Percentiles rank a stretch among this genome's conserved stretches.
These are phyloP conservation scores for Aureobasidium sp. DNA, from an alignment of 2,329 filamentous ascomycete genomes.

Conservation along the genomic window DNA sequence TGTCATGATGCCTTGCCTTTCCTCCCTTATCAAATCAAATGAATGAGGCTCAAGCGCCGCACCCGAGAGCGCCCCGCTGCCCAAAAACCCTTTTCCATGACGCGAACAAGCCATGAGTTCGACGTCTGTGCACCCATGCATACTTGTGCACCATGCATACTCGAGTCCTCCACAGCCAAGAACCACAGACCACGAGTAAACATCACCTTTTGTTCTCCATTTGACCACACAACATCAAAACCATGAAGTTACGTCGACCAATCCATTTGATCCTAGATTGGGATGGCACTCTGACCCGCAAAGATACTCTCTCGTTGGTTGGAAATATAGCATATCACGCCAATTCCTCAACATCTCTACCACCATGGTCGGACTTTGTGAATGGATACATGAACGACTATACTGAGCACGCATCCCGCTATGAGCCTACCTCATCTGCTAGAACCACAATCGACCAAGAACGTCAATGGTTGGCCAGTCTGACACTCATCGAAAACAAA, in stretches of 20 bases:
- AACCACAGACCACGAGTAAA: too few relatives aligned
- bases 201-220: too few relatives aligned
- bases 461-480: slow-evolving; percentile 27
- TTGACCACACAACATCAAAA: background rate
- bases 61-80: background rate
- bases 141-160: background rate
- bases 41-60: background rate
- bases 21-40: background rate
- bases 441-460: slow-evolving; percentile 28
- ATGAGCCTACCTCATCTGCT: slow-evolving; percentile 20
- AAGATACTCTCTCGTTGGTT: slow-evolving; percentile 37
- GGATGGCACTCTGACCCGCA: slow-evolving; percentile 38
- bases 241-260: background rate
- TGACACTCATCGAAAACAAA: slow-evolving; percentile 30
- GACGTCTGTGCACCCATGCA: background rate
- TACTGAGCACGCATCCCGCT: slow-evolving; percentile 22
- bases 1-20: background rate
- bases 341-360: background rate
- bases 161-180: background rate
- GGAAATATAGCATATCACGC: slow-evolving; percentile 26
- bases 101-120: background rate
- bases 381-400: slow-evolving; percentile 35
- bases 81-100: background rate
- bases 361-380: slow-evolving; percentile 31
- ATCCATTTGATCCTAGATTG: slow-evolving; percentile 37